Evolutionary conservation across 73 alveolate species (phyloP).

Genomic region (Tetrahymena thermophila): DNA sequence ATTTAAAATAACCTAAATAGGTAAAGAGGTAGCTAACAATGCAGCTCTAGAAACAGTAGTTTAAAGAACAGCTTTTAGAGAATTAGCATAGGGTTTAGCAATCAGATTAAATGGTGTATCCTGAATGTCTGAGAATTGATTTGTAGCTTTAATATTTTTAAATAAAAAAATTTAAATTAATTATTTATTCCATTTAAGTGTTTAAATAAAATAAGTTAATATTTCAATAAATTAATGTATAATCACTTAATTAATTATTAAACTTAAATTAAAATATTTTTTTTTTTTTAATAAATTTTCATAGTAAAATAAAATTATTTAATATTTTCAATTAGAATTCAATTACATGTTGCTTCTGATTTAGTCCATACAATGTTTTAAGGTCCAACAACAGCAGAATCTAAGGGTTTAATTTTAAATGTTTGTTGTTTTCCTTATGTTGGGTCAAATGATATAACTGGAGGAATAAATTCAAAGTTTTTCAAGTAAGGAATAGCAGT

Average conservation of each 20-base stretch:
- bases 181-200: neutral
- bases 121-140: conserved; percentile 30
- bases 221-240: neutral
- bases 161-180: too few relatives aligned
- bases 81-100: conserved; percentile 29
- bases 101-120: conserved; percentile 15
- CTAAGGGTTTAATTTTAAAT: conserved; percentile 20
- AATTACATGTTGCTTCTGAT: conserved; percentile 8
- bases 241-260: too few relatives aligned
- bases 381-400: conserved; percentile 10
- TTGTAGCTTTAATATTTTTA: neutral
- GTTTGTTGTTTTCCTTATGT: conserved; percentile 17
- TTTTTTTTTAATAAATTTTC: too few relatives aligned
- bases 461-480: conserved; percentile 24
- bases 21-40: conserved; percentile 24
- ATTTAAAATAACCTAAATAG: conserved; percentile 8
- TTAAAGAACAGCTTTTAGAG: conserved; percentile 4
- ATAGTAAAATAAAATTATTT: too few relatives aligned
- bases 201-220: neutral
- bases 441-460: conserved; percentile 12
- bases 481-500: conserved; percentile 11
- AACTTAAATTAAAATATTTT: too few relatives aligned
- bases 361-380: conserved; percentile 20
- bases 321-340: too few relatives aligned
- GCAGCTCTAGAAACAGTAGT: conserved; percentile 34